Evolutionary conservation across 306 rosid species (phyloP).

Genomic region (Cucurbita maxima): DNA sequence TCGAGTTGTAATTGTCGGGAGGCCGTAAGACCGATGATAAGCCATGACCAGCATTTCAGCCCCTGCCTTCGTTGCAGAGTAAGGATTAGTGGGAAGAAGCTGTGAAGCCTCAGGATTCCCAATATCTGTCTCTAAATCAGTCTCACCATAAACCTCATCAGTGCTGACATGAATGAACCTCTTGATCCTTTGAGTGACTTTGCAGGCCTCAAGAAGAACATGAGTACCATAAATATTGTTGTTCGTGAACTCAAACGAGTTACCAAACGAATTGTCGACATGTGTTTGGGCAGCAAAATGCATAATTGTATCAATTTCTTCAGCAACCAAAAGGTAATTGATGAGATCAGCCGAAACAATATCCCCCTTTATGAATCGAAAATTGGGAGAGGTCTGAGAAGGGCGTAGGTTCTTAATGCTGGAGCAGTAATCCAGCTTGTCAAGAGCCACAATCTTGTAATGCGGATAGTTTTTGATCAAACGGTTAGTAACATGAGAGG

Average conservation of each 20-base stretch:
- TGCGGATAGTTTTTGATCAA: conserved; percentile 33
- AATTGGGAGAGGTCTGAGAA: conserved; percentile 30
- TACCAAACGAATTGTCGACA: conserved; percentile 65
- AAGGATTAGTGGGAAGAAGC: conserved; percentile 62
- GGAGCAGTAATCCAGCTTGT: conserved; percentile 61
- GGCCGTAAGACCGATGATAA: conserved; percentile 44
- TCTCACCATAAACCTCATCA: conserved; percentile 72
- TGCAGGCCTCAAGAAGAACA: conserved; percentile 64
- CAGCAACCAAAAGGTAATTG: conserved; percentile 38
- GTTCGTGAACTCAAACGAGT: conserved; percentile 62
- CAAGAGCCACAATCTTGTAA: conserved; percentile 53
- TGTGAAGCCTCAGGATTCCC: conserved; percentile 60
- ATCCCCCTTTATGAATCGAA: conserved; percentile 56
- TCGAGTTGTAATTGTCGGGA: conserved; percentile 49
- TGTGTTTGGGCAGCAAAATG: conserved; percentile 75
- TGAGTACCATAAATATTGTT: conserved; percentile 66
- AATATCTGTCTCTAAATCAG: conserved; percentile 30
- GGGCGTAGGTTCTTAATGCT: conserved; percentile 36
- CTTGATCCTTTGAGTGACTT: conserved; percentile 29
- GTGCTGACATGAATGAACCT: conserved; percentile 73
- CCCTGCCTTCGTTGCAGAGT: conserved; percentile 71
- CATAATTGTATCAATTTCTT: conserved; percentile 61
- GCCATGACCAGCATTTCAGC: conserved; percentile 79
- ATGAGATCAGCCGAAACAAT: conserved; percentile 44
- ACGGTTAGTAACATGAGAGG: conserved; percentile 52